phyloP scores from a whole-genome alignment of 2,329 filamentous ascomycete genomes.

The Xylaria arbuscula region DNA sequence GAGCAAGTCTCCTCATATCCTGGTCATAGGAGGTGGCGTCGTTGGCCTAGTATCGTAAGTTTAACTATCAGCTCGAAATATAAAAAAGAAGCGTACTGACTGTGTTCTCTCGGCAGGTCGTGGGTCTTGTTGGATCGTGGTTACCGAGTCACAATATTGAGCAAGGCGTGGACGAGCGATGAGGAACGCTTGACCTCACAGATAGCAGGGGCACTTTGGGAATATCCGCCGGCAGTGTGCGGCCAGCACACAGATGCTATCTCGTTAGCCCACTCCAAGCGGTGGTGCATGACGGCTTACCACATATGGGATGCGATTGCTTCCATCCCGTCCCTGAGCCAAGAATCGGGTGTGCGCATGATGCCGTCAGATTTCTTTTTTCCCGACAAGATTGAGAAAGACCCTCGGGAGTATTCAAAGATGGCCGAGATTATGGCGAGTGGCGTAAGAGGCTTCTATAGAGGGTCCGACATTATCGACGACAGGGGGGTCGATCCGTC shows the following conservation, averaged over 20 bases:
- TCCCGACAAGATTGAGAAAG: slow-evolving; percentile 49
- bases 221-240: slow-evolving; percentile 59
- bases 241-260: slow-evolving; percentile 56
- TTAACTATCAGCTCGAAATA: not conserved
- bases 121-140: slow-evolving; percentile 59
- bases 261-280: slow-evolving; percentile 54
- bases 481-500: slow-evolving; percentile 50
- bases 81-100: slow-evolving; percentile 25
- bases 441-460: slow-evolving; percentile 54
- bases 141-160: slow-evolving; percentile 58
- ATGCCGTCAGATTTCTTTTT: slow-evolving; percentile 56
- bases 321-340: slow-evolving; percentile 47
- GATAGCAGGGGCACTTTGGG: slow-evolving; percentile 60
- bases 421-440: slow-evolving; percentile 55
- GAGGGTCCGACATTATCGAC: slow-evolving; percentile 51
- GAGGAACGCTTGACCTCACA: slow-evolving; percentile 58
- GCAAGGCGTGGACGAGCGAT: slow-evolving; percentile 55
- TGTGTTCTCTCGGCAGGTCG: slow-evolving; percentile 40
- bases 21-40: slow-evolving; percentile 50
- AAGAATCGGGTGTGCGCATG: slow-evolving; percentile 53
- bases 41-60: slow-evolving; percentile 49
- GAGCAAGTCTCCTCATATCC: slow-evolving; percentile 46
- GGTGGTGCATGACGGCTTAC: slow-evolving; percentile 57
- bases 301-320: slow-evolving; percentile 56
- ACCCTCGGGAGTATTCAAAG: slow-evolving; percentile 51